phyloP scores from a whole-genome alignment of 2,329 filamentous ascomycete genomes.

The Knoxdaviesia proteae region DNA sequence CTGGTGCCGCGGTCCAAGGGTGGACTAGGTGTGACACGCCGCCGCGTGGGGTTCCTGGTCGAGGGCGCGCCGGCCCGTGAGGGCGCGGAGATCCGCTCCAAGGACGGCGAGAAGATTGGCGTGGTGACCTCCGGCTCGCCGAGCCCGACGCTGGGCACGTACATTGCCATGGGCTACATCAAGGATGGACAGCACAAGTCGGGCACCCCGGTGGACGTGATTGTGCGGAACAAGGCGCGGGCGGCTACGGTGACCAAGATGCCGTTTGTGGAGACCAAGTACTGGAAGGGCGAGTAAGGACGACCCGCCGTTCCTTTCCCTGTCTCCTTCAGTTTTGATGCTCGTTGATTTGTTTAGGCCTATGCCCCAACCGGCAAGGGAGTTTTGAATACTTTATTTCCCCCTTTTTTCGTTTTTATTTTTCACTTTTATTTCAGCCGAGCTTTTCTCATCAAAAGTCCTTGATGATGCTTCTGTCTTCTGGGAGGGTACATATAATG shows the following conservation, averaged over 20 bases:
- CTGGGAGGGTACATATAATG: too few relatives aligned
- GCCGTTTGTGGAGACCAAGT: constrained; percentile 71
- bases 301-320: too few relatives aligned
- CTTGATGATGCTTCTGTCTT: too few relatives aligned
- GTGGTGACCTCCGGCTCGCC: constrained; percentile 77
- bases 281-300: constrained; percentile 29
- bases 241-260: constrained; percentile 65
- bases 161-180: constrained; percentile 93
- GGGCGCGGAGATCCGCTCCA: constrained; percentile 56
- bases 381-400: too few relatives aligned
- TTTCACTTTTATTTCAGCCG: too few relatives aligned
- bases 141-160: constrained; percentile 66
- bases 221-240: constrained; percentile 57
- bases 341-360: too few relatives aligned
- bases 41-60: constrained; percentile 63
- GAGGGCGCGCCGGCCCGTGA: constrained; percentile 79
- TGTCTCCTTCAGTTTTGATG: too few relatives aligned
- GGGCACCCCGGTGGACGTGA: constrained; percentile 59
- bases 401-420: too few relatives aligned
- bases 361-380: too few relatives aligned
- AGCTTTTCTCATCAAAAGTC: too few relatives aligned
- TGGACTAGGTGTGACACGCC: constrained; percentile 44
- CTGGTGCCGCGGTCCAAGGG: constrained; percentile 54
- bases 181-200: constrained; percentile 63
- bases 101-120: constrained; percentile 48